A percentile compares a stretch with the other conserved stretches of the same genome.
Conservation (phyloP, 139 green algal genomes). For the Nannochloris sp. region DNA sequence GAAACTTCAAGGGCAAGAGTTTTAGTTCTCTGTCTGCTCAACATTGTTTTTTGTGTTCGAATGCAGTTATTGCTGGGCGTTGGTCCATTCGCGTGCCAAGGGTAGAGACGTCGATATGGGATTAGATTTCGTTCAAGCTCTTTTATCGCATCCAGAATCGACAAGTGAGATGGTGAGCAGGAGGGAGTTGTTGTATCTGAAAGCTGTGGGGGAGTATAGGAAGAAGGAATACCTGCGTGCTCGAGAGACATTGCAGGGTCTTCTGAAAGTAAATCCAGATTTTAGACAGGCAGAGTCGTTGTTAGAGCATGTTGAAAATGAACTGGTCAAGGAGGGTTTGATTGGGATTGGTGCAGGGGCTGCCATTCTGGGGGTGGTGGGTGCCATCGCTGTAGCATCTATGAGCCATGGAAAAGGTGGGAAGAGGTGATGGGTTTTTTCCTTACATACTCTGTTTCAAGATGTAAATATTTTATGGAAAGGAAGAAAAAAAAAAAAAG, state of each 20-base stretch:
- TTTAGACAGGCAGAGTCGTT: slow-evolving; percentile 8
- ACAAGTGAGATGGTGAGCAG: slow-evolving; percentile 7
- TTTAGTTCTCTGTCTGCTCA: not conserved
- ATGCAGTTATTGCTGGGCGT: not conserved
- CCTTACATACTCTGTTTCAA: too few relatives aligned
- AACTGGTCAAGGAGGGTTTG: slow-evolving; percentile 13
- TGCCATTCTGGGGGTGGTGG: slow-evolving; percentile 6
- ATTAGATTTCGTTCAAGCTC: not conserved
- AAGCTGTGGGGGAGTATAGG: slow-evolving; percentile 5
- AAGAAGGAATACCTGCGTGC: not conserved
- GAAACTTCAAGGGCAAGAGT: too few relatives aligned
- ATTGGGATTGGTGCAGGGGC: slow-evolving; percentile 8
- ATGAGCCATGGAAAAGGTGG: not conserved
- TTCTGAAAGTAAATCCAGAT: slow-evolving; percentile 6
- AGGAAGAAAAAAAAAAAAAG: too few relatives aligned
- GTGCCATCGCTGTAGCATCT: not conserved
- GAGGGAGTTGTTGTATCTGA: slow-evolving; percentile 12
- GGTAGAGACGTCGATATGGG: not conserved
- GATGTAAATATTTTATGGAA: too few relatives aligned
- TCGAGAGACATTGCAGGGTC: not conserved
- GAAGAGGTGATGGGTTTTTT: too few relatives aligned
- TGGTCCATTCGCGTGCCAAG: not conserved
- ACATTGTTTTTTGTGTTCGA: not conserved
- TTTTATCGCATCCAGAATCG: not conserved
- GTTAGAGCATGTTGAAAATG: slow-evolving; percentile 11